Evolutionary conservation across 148 eudicot species (phyloP), one percentile per base, ranked within the genome.

Genomic region (Spergularia marina): DNA sequence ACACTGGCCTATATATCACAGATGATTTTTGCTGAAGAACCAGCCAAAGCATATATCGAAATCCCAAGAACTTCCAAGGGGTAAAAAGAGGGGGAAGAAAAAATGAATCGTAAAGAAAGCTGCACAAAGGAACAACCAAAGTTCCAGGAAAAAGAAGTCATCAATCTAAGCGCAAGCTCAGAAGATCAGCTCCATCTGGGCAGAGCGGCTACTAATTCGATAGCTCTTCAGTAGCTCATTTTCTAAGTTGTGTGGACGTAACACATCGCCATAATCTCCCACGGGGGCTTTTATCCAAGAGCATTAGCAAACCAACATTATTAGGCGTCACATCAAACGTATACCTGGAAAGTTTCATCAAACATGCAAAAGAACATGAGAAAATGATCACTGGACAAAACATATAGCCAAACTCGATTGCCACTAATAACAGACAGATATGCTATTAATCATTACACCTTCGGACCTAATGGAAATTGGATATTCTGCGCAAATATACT

Each of bases 251-350:
- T 20, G 83, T 76, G 58, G 86, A 83, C 47, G 91, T 80, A 54
- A 91, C 77, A 77, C 88, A 83, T 75, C 89, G 87, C 97, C 97
- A 87, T 52, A 77, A 87, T 72, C 88, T 88, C 41, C 77, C 80
- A 13, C 79, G 82, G 54, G 97, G 93, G 34, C 87, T 87, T 82
- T 82, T 87, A 75, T 91, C 97, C 87, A 94, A 80, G 47, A 94
- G 90, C 84, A 86, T 71, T 68, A 85, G 81, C 86, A 94, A 79
- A 66, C 98, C 98, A 40, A 76, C 82, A 74, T 85, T 91, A 70
- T 81, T 79, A 21, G 89, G 76, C 15, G 93, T 82, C 82, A 83
- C 63, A 21, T 90, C 98, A 66, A 81, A 89, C 81, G 77, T 84
- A 68, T 85, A 91, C 86, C 98, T 94, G 84, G 8, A 75, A 75